Evolutionary conservation across 2,329 filamentous ascomycete species (phyloP), one percentile per base, ranked within the genome.

Genomic region (Colletotrichum liaoningense): DNA sequence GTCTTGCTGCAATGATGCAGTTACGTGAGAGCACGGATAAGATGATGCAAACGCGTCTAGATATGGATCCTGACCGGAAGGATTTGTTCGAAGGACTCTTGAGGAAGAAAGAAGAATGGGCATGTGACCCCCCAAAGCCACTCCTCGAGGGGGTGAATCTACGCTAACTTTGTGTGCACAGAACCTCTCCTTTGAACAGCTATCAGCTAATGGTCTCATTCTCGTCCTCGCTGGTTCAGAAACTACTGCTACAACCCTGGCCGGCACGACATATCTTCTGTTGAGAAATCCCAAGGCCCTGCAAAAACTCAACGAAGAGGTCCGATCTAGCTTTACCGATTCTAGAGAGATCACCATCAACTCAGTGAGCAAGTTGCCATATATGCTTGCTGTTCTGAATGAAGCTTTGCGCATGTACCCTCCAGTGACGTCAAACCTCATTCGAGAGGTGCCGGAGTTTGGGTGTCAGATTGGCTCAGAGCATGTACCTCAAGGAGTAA

Each of bases 171-270:
- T 3, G 3, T 16, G 8, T 16, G 22, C 1, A 22, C 16, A 49
- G 46, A 38, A 68, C 22, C 49, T 74, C 1, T 68, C 72, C 0
- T 69, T 75, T 3, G 70, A 73, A 2, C 26, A 73, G 14, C 65
- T 79, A 1, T 49, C 64, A 1, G 66, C 63, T 12, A 79, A 75
- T 6, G 64, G 75, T 4, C 66, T 76, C 0, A 63, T 73, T 1
- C 54, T 83, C 1, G 76, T 82, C 11, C 22, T 80, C 7, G 86
- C 83, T 0, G 86, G 86, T 0, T 83, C 80, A 5, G 85, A 88
- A 67, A 88, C 86, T 0, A 87, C 85, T 0, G 85, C 86, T 0
- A 85, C 85, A 0, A 77, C 82, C 2, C 77, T 88, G 2, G 77
- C 80, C 0, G 86, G 85, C 1, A 77, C 80, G 0, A 85, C 84